Conservation (phyloP, 352 stramenopile species). For the Phytophthora syringae region DNA sequence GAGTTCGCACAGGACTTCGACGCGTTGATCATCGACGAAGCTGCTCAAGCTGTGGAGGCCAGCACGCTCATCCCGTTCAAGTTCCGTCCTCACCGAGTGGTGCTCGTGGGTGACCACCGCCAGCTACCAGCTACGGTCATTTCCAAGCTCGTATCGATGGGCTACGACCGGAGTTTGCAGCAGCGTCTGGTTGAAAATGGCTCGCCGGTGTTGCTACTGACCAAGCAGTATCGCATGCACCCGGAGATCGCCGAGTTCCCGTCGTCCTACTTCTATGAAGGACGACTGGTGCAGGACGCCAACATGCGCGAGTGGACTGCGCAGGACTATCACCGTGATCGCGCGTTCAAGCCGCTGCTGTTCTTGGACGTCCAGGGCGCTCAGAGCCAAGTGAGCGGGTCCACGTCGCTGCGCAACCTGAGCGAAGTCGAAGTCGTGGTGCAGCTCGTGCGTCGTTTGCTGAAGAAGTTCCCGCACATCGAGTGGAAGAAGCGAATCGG, state of each 20-base stretch:
- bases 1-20: conserved; percentile 95
- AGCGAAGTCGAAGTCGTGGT: conserved; percentile 80
- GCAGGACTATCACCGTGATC: conserved; percentile 63
- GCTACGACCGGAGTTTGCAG: conserved; percentile 96
- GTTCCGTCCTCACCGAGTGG: conserved; percentile 79
- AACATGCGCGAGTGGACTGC: conserved; percentile 83
- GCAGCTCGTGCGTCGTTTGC: conserved; percentile 92
- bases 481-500: conserved; percentile 93
- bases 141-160: conserved; percentile 85
- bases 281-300: conserved; percentile 86
- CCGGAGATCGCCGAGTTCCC: conserved; percentile 95
- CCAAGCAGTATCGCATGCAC: conserved; percentile 99
- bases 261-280: conserved; percentile 94
- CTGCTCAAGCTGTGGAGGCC: conserved; percentile 96
- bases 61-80: conserved; percentile 97
- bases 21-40: conserved; percentile 97
- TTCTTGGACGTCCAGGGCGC: conserved; percentile 72
- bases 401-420: conserved; percentile 80
- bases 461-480: conserved; percentile 75
- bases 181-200: conserved; percentile 93
- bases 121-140: conserved; percentile 98
- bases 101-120: conserved; percentile 95
- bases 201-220: conserved; percentile 88
- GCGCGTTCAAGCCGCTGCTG: conserved; percentile 59
- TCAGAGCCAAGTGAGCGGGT: conserved; percentile 76